Evolutionary conservation across 2,329 filamentous ascomycete species (phyloP).

Genomic region (Raffaelea arxii): DNA sequence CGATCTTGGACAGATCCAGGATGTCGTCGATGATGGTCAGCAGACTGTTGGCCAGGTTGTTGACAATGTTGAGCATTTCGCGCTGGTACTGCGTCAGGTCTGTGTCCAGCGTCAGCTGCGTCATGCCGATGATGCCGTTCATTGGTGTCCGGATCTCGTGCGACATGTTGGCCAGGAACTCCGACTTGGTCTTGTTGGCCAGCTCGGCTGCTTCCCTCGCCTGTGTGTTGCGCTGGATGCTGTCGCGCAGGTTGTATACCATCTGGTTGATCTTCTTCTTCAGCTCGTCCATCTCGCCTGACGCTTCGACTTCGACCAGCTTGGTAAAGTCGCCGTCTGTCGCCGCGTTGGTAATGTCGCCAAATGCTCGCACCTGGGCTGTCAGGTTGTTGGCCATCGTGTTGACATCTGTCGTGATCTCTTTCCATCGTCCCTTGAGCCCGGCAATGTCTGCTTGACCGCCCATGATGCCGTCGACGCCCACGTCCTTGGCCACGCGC

Average conservation of each 20-base stretch:
- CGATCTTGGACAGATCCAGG: conserved; percentile 68
- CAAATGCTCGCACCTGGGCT: conserved; percentile 94
- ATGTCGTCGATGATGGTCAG: conserved; percentile 92
- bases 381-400: conserved; percentile 78
- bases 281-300: conserved; percentile 97
- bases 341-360: conserved; percentile 95
- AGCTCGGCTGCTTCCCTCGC: conserved; percentile 87
- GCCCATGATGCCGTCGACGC: conserved; percentile 97
- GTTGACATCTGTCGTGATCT: conserved; percentile 95
- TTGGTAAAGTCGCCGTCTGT: conserved; percentile 97
- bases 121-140: conserved; percentile 98
- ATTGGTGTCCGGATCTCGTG: conserved; percentile 97
- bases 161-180: conserved; percentile 98
- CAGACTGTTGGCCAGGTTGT: conserved; percentile 89
- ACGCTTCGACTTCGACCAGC: conserved; percentile 91
- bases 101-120: conserved; percentile 88
- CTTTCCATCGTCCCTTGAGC: conserved; percentile 91
- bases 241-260: conserved; percentile 91
- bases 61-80: conserved; percentile 97
- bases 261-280: conserved; percentile 99
- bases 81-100: conserved; percentile 90
- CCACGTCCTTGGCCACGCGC: conserved; percentile 89
- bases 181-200: conserved; percentile 96
- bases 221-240: conserved; percentile 92
- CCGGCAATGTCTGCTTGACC: conserved; percentile 92